Base-by-base conservation (phyloP, 2,329 filamentous ascomycete genomes). In the Ceratocystiopsis sp. region DNA sequence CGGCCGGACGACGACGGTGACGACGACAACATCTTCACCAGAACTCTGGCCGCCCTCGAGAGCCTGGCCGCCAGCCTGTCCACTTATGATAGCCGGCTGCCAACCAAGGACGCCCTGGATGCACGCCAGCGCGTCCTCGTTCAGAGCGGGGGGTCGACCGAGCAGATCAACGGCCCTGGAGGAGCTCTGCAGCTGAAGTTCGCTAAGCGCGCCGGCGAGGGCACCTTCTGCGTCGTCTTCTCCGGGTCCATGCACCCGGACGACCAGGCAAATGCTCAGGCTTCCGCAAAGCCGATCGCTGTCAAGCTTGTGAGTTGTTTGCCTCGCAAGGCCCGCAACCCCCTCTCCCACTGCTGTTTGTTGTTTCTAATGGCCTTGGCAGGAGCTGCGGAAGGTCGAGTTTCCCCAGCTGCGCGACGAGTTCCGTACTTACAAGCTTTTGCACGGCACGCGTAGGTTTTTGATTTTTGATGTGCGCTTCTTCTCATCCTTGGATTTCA, bases 51-150 rank as follows among this genome's bases (percentile, higher is more conserved):
- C 3, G 48, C 49, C 7, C 45, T 51, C 15, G 29, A 48, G 14
- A 42, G 48, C 18, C 32, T 51, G 9, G 42, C 43, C 16, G 12
- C 34, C 5, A 8, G 40, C n/a, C 16, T 50, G 11, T 33, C 45
- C 12, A 25, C 10, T 5, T 42, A 47, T 15, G 9, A 21, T 13
- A 14, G 16, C 8, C 40, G 42, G 3, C 54, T 93, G 81, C n/a
- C 96, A 65, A 1, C 78, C 78, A n/a, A 85, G 76, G 57, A 96
- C 95, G 3, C 94, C 68, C 55, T 96, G 85, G 15, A 94, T 75
- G 18, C 96, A 65, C 1, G 89, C 87, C 49, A 51, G 42, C 41
- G 21, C 13, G 10, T 14, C 1, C 42, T 51, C 2, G 17, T 19
- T 8, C 32, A 45, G 12, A 34, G 29, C 21, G 43, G 42, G 3